These are phyloP conservation scores for Fusarium sp. DNA, from an alignment of 2,329 filamentous ascomycete species.

Conservation along the genomic window DNA sequence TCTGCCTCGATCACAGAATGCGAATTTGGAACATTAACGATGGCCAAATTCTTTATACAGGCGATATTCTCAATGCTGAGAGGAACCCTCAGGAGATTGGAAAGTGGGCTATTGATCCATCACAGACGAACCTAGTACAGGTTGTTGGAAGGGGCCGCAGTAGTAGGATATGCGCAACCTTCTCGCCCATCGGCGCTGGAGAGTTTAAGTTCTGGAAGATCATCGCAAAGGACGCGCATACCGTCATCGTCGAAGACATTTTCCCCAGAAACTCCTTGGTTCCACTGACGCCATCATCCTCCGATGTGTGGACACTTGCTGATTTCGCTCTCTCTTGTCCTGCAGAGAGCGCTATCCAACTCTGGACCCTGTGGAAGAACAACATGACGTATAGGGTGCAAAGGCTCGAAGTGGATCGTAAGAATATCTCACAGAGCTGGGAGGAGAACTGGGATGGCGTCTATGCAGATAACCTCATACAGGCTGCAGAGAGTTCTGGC, in stretches of 20 bases:
- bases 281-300: constrained; percentile 74
- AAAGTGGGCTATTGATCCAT: constrained; percentile 81
- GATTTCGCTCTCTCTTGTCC: constrained; percentile 73
- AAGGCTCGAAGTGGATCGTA: constrained; percentile 75
- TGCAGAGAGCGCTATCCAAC: constrained; percentile 61
- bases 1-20: constrained; percentile 88
- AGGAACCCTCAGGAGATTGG: constrained; percentile 71
- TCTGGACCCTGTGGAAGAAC: constrained; percentile 88
- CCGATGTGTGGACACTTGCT: constrained; percentile 80
- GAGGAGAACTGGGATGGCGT: constrained; percentile 74
- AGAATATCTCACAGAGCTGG: constrained; percentile 69
- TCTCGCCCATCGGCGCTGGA: constrained; percentile 85
- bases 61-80: constrained; percentile 77
- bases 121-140: constrained; percentile 78
- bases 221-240: constrained; percentile 71
- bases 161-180: constrained; percentile 73
- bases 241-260: constrained; percentile 73
- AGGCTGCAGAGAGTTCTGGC: constrained; percentile 64
- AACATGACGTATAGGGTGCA: constrained; percentile 81
- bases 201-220: constrained; percentile 93
- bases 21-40: constrained; percentile 89
- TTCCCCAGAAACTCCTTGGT: constrained; percentile 68
- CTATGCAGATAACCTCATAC: constrained; percentile 64
- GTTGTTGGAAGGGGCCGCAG: constrained; percentile 68
- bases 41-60: constrained; percentile 77